Evolutionary conservation across 2,329 filamentous ascomycete species (phyloP).

Genomic region (Amauroascus verrucosus): DNA sequence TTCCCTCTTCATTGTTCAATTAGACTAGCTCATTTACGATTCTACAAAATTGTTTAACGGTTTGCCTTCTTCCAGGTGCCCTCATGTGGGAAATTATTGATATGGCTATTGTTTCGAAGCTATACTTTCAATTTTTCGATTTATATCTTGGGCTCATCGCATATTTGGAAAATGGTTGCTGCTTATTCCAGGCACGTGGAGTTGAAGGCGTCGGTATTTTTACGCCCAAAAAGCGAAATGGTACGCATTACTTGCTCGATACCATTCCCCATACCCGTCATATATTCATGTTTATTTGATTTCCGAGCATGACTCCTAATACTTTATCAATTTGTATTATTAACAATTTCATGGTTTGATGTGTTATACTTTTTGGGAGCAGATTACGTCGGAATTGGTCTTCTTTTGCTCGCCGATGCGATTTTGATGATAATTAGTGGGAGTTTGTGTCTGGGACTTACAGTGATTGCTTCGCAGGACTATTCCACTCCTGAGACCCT

Average conservation of each 20-base stretch:
- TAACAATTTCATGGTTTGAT: constrained; percentile 2
- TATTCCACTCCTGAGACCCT: constrained; percentile 1
- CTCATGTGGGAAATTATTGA: background rate
- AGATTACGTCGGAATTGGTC: no score
- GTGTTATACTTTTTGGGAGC: background rate
- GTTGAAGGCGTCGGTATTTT: background rate
- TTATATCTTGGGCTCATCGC: background rate
- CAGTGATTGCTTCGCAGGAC: background rate
- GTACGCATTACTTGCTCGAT: background rate
- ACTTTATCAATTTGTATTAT: constrained; percentile 7
- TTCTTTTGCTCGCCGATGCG: no score
- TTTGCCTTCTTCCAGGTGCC: background rate
- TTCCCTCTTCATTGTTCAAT: background rate
- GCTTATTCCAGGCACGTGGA: background rate
- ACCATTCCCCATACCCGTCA: background rate
- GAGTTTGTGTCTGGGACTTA: background rate
- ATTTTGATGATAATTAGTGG: no score
- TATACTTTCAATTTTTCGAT: background rate
- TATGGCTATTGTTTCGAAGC: background rate
- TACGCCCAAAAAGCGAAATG: background rate
- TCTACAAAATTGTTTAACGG: background rate
- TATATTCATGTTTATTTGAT: background rate
- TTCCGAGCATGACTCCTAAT: constrained; percentile 3
- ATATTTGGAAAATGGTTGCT: background rate
- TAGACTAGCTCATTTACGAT: background rate